phyloP scores from a whole-genome alignment of 495 filamentous ascomycete genomes.

The Xylaria grammica region DNA sequence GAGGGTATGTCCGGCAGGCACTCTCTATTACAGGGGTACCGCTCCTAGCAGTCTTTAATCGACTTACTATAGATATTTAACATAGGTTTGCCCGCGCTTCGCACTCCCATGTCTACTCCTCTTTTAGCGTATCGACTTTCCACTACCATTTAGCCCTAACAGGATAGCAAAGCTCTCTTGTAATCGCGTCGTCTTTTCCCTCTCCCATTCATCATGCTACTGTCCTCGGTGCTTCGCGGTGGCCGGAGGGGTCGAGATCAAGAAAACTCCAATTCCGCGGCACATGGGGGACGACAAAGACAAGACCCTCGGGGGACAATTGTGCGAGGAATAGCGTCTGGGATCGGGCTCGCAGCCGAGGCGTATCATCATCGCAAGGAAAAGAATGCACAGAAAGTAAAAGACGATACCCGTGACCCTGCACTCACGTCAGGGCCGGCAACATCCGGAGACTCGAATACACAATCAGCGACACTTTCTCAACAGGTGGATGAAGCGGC shows the following conservation, averaged over 20 bases:
- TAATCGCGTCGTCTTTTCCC: background rate
- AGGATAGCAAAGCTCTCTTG: too few relatives aligned
- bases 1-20: too few relatives aligned
- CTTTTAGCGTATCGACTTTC: too few relatives aligned
- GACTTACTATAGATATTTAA: too few relatives aligned
- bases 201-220: background rate
- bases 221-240: background rate
- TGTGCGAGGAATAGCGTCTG: conserved; percentile 37
- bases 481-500: conserved; percentile 48
- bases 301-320: background rate
- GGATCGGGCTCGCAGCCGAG: conserved; percentile 55
- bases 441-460: background rate
- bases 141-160: too few relatives aligned
- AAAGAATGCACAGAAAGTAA: conserved; percentile 44
- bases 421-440: conserved; percentile 17
- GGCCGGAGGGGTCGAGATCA: conserved; percentile 4
- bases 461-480: conserved; percentile 28
- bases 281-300: background rate
- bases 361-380: conserved; percentile 28
- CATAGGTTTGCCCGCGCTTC: too few relatives aligned
- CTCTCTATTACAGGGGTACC: too few relatives aligned
- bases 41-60: too few relatives aligned
- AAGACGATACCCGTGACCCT: conserved; percentile 32
- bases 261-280: background rate
- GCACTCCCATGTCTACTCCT: too few relatives aligned